Percentiles rank a stretch among this genome's conserved stretches.
phyloP scores from a whole-genome alignment of 2,329 filamentous ascomycete species.

The Chaetomium olivaceum region DNA sequence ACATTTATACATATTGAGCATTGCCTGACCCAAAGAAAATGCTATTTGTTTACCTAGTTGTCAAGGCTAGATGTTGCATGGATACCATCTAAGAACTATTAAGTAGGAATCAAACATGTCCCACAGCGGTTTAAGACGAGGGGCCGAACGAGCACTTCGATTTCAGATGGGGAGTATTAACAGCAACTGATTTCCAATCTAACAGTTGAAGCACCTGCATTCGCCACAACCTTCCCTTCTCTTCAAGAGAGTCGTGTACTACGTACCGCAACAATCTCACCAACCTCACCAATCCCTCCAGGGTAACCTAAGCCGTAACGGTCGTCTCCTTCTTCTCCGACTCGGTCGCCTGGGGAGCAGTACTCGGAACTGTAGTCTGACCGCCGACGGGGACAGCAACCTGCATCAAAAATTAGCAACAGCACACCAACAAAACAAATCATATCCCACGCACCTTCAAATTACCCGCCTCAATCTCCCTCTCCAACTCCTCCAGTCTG shows the following conservation, averaged over 20 bases:
- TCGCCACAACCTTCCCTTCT: background rate
- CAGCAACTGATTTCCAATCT: background rate
- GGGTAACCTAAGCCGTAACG: background rate
- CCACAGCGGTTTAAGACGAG: too few relatives aligned
- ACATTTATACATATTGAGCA: background rate
- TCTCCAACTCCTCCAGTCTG: constrained; percentile 49
- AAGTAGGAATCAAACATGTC: background rate
- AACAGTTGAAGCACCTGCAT: background rate
- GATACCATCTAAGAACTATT: too few relatives aligned
- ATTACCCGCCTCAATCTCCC: constrained; percentile 50
- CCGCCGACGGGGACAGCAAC: constrained; percentile 13
- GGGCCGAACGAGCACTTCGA: too few relatives aligned
- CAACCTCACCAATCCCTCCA: background rate
- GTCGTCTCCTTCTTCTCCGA: constrained; percentile 11
- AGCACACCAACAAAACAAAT: background rate
- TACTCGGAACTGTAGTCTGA: background rate
- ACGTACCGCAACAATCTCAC: background rate
- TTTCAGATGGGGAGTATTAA: background rate
- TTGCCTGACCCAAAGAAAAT: background rate
- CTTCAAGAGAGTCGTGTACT: background rate
- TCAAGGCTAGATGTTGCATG: too few relatives aligned
- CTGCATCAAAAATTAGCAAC: background rate
- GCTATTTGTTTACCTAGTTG: background rate
- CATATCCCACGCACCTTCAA: constrained; percentile 39
- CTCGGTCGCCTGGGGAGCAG: background rate